Base-by-base conservation (phyloP, 352 stramenopile genomes). In the Phytophthora lateralis region DNA sequence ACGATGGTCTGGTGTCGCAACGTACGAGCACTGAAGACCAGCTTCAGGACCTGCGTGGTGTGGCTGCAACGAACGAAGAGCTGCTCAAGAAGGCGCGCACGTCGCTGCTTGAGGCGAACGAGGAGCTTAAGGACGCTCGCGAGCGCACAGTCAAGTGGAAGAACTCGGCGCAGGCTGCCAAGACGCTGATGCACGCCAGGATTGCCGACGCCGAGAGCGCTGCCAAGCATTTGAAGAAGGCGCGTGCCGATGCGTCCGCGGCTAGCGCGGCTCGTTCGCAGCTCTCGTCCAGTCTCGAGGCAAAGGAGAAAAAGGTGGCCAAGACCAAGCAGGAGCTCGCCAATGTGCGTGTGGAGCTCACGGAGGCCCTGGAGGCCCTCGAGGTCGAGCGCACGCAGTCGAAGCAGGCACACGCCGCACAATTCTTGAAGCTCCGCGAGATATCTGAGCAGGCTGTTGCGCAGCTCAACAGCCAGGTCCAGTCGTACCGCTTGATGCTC, bases 121-220 rank as follows among this genome's bases (percentile, higher is more conserved):
- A 89, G 42, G 84, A 93, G 68, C 76, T 93, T 6, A 91, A 93
- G 67, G 74, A 85, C n/a, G 69, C 80, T 11, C 81, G 73, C n/a
- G 75, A 75, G 4, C 78, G 83, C 58, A 66, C 73, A 7, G 53
- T 83, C 27, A 93, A 93, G 66, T 91, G 82, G 81, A 93, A 93
- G 60, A 76, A 73, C 59, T 87, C 80, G 18, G 71, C 80, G 1
- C 76, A 90, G 57, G 69, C 63, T 9, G 82, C 84, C 11, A 91
- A 88, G 55, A 73, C 63, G 8, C 55, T 85, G 24, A 69, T 88
- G 57, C 82, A 75, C 14, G 84, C 88, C 53, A 93, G 91, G 71
- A 75, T 74, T 18, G 65, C 76, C 1, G 84, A 93, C 34, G 77
- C 78, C 20, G 84, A 93, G 30, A 88, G 72, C 51, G 72, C 76